Conservation (phyloP, 83 land plant genomes). For the Diphasiastrum complanatum region DNA sequence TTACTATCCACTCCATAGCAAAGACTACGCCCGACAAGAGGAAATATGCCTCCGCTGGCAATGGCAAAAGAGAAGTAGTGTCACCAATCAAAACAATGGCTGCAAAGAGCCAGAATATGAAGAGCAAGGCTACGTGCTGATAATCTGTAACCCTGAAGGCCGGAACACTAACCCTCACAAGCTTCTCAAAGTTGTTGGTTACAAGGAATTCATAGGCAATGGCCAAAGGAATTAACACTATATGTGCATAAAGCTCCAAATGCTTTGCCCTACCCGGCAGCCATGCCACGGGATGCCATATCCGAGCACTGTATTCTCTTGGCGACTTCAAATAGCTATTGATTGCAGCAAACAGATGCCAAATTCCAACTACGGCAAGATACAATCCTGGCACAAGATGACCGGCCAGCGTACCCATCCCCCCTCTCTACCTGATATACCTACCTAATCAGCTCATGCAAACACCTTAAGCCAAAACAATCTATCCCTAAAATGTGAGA, state of each 20-base stretch:
- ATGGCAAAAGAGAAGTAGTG: too few relatives aligned
- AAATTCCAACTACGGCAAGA: constrained; percentile 18
- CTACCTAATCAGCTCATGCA: too few relatives aligned
- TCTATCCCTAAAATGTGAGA: too few relatives aligned
- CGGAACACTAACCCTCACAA: background rate
- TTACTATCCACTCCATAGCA: too few relatives aligned
- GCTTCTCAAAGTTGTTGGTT: constrained; percentile 17
- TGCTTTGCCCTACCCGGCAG: constrained; percentile 8
- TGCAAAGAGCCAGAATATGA: too few relatives aligned
- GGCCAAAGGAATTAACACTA: constrained; percentile 15
- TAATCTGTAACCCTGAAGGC: background rate
- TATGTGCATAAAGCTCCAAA: constrained; percentile 21
- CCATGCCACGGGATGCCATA: constrained; percentile 26
- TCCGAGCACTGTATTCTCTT: constrained; percentile 20
- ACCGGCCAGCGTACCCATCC: constrained; percentile 24
- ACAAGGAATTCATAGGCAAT: constrained; percentile 27
- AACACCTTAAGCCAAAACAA: too few relatives aligned
- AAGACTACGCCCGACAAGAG: too few relatives aligned
- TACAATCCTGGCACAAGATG: constrained; percentile 20
- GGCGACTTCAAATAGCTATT: constrained; percentile 11
- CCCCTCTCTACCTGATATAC: too few relatives aligned
- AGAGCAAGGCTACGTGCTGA: constrained; percentile 5
- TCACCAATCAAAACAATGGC: too few relatives aligned
- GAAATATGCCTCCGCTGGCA: too few relatives aligned
- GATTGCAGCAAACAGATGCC: constrained; percentile 17